Evolutionary conservation across 2,329 filamentous ascomycete genomes (phyloP), one percentile per base, ranked within the genome.

Genomic region (Colletotrichum magnum): DNA sequence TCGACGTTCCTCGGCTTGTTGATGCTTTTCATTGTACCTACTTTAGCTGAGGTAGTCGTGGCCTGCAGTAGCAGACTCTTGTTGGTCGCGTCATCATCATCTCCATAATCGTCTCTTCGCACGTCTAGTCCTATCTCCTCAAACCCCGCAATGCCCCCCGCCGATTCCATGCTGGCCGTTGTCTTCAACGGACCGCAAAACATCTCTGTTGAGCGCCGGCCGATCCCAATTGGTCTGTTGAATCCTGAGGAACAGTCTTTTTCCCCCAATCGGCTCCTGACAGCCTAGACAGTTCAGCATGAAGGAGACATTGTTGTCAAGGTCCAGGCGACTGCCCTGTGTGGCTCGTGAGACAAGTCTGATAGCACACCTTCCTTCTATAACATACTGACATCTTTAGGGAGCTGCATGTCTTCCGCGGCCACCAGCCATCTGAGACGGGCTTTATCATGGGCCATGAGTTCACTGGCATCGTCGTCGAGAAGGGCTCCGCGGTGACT

Each of bases 371-470:
- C 54, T 52, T 54, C 47, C 32, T 57, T 54, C 68, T 47, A 39
- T 45, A 58, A 50, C 41, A 36, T 36, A 26, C 60, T 58, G 39
- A 68, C 24, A 9, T 43, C 63, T 61, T 72, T 72, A 95, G 93
- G 76, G 94, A 97, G 77, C 85, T 97, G 45, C 95, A 97, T 80
- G 90, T 94, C 62, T 97, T 91, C 82, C 92, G 94, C 53, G 95
- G 95, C 43, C 91, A 94, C 75, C 90, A 97, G 77, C 86, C 89
- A 26, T 92, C 90, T 6, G 85, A 80, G 1, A 88, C 92, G 0
- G 88, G 86, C 28, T 89, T 88, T 74, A 86, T 90, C 64, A 90
- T 90, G 92, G 93, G 94, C 68, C 95, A 97, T 78, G 95, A 97
- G 77, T 97, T 97, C 77, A 94, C 93, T 2, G 95, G 95, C 5